Percentiles rank a stretch among this genome's conserved stretches.
Conservation (phyloP, 140 eudicot genomes). For the Eryngium alpinum region DNA sequence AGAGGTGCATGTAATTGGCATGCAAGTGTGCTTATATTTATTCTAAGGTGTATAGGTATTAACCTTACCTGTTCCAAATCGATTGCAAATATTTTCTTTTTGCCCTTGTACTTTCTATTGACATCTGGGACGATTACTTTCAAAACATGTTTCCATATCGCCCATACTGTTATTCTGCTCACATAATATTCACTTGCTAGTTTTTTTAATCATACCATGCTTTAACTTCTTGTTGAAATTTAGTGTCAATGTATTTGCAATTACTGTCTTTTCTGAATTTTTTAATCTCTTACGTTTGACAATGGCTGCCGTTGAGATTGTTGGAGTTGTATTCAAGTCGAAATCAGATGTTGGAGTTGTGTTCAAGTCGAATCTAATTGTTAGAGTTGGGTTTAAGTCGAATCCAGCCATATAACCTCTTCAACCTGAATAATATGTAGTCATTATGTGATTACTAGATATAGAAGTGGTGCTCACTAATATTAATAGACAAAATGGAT, state of each 20-base stretch:
- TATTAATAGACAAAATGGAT: too few relatives aligned
- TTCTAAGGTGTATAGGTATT: background rate
- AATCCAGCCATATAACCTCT: too few relatives aligned
- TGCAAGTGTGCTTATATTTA: background rate
- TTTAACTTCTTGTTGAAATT: background rate
- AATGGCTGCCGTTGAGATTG: background rate
- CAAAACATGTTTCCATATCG: background rate
- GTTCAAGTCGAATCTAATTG: too few relatives aligned
- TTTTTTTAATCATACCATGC: background rate
- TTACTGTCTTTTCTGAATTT: background rate
- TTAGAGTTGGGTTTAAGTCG: too few relatives aligned
- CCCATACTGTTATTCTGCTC: background rate
- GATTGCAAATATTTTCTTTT: background rate
- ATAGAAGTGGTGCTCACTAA: too few relatives aligned
- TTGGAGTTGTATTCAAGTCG: too few relatives aligned
- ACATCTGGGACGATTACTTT: background rate
- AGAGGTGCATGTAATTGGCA: background rate
- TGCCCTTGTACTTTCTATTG: background rate
- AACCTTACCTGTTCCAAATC: background rate
- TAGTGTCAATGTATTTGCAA: background rate
- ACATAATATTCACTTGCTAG: background rate
- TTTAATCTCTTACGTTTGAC: background rate
- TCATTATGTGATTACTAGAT: too few relatives aligned
- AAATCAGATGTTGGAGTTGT: too few relatives aligned
- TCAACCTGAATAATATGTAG: too few relatives aligned